Base-by-base conservation (phyloP, 2,329 filamentous ascomycete species). In the Cordyceps farinosa region DNA sequence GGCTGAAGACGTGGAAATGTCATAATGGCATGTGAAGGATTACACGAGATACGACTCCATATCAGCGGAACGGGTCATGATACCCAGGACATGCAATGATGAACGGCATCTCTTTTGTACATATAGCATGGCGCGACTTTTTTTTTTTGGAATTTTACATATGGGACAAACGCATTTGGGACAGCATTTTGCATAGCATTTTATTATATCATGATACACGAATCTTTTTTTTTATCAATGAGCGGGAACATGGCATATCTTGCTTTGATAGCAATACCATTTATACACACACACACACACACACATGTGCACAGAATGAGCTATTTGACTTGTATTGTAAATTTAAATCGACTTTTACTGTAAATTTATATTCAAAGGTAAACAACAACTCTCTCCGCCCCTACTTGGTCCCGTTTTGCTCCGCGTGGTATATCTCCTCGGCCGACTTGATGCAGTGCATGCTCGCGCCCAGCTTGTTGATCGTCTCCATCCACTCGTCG, bases 381-480 rank as follows among this genome's bases (percentile, higher is more conserved):
- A 22, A 22, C 22, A 22, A 22, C 22, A 22, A 22, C 22, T 22
- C 22, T 22, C 22, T 22, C 10, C 34, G 11, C 5, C 9, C 11
- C 29, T 50, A 50, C 58, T 36, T 60, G 15, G 22, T 42, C 50
- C 30, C 52, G 8, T 62, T 65, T 30, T 76, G 73, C 64, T 75
- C 70, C 47, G 75, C 69, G 56, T 77, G 68, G 67, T 84, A 84
- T n/a, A 84, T 72, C 74, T 89, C 83, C 79, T 97, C 94, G 2
- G 93, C 94, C 58, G 88, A 86, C 64, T 87, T 89, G 74, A 98
- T 93, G 77, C 91, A 95, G 69, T 90, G 85, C 81, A 96, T 92
- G 75, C 96, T 96, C 51, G 92, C 91, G 32, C 90, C 88, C 54
- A 97, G 81, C 83, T 99, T 99, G 81, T 99, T 98, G 79, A 95